Conservation (phyloP, 768 basidiomycete species). For the Galerina sulciceps region DNA sequence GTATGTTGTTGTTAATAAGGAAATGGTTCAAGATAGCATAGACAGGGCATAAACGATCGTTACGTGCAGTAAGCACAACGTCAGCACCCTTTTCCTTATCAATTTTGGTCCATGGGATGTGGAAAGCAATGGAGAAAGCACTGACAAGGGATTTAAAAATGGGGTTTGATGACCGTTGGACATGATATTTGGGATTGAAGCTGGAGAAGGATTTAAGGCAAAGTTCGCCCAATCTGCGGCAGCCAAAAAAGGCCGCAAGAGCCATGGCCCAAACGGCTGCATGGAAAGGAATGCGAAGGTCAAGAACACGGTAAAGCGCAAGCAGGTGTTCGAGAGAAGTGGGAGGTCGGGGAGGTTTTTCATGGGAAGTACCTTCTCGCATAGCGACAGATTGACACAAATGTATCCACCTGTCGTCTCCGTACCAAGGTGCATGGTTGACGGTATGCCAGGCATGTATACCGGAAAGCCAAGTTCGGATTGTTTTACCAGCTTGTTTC, state of each 20-base stretch:
- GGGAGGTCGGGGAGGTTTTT: constrained; percentile 21
- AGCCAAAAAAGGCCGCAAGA: constrained; percentile 11
- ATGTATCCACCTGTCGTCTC: constrained; percentile 20
- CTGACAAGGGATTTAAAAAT: background rate
- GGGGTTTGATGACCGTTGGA: background rate
- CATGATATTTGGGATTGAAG: too few relatives aligned
- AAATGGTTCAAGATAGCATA: constrained; percentile 9
- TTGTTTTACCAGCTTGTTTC: constrained; percentile 3
- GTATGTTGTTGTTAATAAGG: background rate
- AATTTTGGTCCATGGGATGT: constrained; percentile 36
- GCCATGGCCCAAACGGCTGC: constrained; percentile 18
- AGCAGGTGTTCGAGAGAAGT: constrained; percentile 35
- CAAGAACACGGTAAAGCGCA: constrained; percentile 5
- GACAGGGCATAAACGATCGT: constrained; percentile 8
- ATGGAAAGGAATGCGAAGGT: constrained; percentile 4
- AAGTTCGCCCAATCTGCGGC: constrained; percentile 29
- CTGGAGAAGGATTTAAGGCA: constrained; percentile 3
- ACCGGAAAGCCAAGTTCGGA: constrained; percentile 30
- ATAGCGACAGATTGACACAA: constrained; percentile 10
- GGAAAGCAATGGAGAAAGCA: constrained; percentile 9
- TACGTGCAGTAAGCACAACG: constrained; percentile 19
- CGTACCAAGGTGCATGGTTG: constrained; percentile 35
- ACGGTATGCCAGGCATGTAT: constrained; percentile 33
- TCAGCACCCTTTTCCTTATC: constrained; percentile 16
- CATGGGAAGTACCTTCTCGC: constrained; percentile 11